Conservation (phyloP, 108 stramenopile species). For the Skeletonema menzelii region DNA sequence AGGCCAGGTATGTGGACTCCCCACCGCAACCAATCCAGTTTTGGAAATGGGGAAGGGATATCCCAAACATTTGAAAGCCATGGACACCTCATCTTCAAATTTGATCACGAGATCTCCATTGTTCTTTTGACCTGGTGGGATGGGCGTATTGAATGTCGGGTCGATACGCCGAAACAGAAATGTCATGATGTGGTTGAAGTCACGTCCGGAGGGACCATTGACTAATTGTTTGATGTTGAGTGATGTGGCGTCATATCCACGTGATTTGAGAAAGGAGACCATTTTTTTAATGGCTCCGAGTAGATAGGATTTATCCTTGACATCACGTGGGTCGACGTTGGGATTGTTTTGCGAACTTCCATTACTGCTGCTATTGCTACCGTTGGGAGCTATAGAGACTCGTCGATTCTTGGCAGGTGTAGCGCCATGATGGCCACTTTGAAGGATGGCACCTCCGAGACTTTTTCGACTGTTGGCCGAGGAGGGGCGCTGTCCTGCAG, state of each 20-base stretch:
- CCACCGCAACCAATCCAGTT: constrained; percentile 95
- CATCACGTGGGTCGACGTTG: constrained; percentile 41
- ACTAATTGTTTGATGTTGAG: constrained; percentile 16
- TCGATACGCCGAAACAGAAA: constrained; percentile 92
- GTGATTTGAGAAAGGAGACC: constrained; percentile 65
- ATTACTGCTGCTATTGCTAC: not conserved
- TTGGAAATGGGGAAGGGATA: constrained; percentile 94
- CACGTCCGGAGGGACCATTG: constrained; percentile 87
- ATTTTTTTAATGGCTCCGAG: constrained; percentile 59
- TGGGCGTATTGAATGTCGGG: constrained; percentile 65
- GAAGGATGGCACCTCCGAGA: constrained; percentile 22
- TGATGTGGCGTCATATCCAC: constrained; percentile 51
- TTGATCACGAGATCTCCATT: constrained; percentile 64
- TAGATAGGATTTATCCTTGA: constrained; percentile 69
- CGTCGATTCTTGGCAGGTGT: constrained; percentile 32
- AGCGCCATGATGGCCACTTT: not conserved
- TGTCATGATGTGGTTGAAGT: constrained; percentile 93
- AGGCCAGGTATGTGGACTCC: constrained; percentile 99
- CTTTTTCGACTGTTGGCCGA: constrained; percentile 16
- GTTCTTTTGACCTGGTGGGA: not conserved
- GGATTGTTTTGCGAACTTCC: not conserved
- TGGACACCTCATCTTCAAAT: constrained; percentile 94
- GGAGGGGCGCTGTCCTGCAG: not conserved
- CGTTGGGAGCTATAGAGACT: constrained; percentile 22
- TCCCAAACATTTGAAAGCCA: constrained; percentile 88